Base-by-base conservation (phyloP, 2,329 filamentous ascomycete species). In the Claviceps sp. region DNA sequence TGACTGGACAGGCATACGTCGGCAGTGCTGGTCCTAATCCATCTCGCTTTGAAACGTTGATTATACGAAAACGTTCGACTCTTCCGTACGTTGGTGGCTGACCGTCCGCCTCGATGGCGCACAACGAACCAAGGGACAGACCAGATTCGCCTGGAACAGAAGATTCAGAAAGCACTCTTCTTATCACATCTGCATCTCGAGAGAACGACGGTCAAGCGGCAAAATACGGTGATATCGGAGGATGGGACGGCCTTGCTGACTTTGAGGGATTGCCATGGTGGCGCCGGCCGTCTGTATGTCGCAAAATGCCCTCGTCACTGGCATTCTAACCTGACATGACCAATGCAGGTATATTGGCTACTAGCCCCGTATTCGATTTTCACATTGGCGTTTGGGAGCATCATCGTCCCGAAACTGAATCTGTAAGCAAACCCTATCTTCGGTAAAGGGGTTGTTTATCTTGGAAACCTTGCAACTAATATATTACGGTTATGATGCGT, bases 341-440 rank as follows among this genome's bases (percentile, higher is more conserved):
- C 54, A 19, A 30, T 48, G 38, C 55, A 87, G 87, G 80, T 94
- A 50, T 87, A 76, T 67, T 97, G 89, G 87, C 74, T 97, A 4
- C 67, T 97, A 7, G 80, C 78, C 0, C 87, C 89, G 0, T 93
- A 90, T 67, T 75, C 86, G 52, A 68, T 95, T 45, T 91, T 89
- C 63, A 88, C 89, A 0, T 72, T 94, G 51, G 89, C 90, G 0
- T 91, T 93, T 66, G 93, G 91, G 37, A 89, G 88, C 52, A 79
- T 87, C 6, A 73, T 93, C 7, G 87, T 96, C 8, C 90, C 91
- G 10, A 93, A 86, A 65, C 75, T 95, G 56, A 95, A 95, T 62
- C 70, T 96, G 68, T 81, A 68, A 65, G 76, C n/a, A 14, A 45
- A 17, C 3, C 5, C 11, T 17, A 2, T 19, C 19, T 30, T n/a